Conservation (phyloP, 2,329 filamentous ascomycete genomes). For the Westerdykella aurantiaca region DNA sequence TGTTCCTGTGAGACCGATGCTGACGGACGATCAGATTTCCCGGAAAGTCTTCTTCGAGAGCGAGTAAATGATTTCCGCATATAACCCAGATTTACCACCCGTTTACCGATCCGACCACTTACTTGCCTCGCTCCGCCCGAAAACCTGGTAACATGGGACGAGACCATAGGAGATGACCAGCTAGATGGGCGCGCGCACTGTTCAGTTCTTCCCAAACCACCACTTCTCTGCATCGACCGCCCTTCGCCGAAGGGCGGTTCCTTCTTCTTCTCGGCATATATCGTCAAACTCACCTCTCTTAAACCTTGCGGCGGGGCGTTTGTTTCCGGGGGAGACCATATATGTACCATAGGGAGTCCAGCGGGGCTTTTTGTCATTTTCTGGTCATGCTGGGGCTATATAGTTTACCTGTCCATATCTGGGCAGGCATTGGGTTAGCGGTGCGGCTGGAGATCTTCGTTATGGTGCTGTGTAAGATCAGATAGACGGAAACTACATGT, state of each 20-base stretch:
- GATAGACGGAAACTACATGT: too few species aligned
- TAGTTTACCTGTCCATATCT: too few species aligned
- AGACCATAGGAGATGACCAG: not conserved
- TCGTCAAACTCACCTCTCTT: not conserved
- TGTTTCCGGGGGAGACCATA: not conserved
- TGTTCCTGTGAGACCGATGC: not conserved
- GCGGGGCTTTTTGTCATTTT: not conserved
- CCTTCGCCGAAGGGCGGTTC: not conserved
- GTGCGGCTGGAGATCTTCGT: too few species aligned
- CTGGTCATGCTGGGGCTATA: too few species aligned
- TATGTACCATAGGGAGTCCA: slow-evolving; percentile 1
- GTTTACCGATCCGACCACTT: not conserved
- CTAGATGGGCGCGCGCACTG: not conserved
- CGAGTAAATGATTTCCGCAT: slow-evolving; percentile 8
- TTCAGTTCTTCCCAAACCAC: not conserved
- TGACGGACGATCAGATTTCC: slow-evolving; percentile 13
- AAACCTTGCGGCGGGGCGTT: not conserved
- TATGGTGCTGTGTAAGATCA: too few species aligned
- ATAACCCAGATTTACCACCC: not conserved
- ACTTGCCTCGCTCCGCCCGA: not conserved
- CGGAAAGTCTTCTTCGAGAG: slow-evolving; percentile 19
- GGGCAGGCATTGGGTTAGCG: too few species aligned
- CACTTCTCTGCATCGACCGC: not conserved
- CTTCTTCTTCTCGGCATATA: not conserved
- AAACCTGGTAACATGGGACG: not conserved